Base-by-base conservation (phyloP, 805 yeast genomes). In the Sugiyamaella valdiviana region DNA sequence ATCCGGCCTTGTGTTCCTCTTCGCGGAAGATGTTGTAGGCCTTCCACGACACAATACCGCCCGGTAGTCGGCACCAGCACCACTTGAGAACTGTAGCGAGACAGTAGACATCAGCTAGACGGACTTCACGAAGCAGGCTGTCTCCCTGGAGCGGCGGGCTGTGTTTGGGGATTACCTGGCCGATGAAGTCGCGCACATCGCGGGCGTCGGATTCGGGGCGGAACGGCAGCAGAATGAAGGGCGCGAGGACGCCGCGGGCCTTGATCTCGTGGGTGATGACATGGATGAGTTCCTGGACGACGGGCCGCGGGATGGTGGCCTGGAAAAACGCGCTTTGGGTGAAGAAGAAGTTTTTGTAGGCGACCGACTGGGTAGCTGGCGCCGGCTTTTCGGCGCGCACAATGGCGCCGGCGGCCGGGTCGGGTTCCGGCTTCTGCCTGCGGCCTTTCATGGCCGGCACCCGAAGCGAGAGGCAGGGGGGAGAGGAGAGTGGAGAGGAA, bases 1-100 rank as follows among this genome's bases (percentile, higher is more conserved):
- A 85, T 5, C 79, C 77, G 1, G 79, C 78, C 47, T 80, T 82
- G 36, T 72, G 71, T 39, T 57, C 54, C 61, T 88, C 95, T 44
- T 76, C 69, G 55, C 76, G 81, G 63, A 83, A 89, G 49, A 81
- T 78, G 21, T 80, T 70, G 63, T 89, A 89, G 0, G 87, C 79
- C 48, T 82, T 83, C 95, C 95, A 88, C 0, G 95, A 93, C 39
- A 89, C 80, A 24, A 89, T 74, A 55, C 89, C 87, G 51, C 78
- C 77, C 48, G 82, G 83, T 17, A 90, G 66, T 50, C 97, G 72
- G 51, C 90, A 78, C 97, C 97, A 89, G 41, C 87, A 71, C 66
- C 85, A 89, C 62, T 87, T 88, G 51, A 89, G 69, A 1, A 83
- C 83, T 49, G 87, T 76, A 35, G 85, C 79, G 37, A 89, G 67